Percentiles rank a stretch among this genome's conserved stretches.
phyloP scores from a whole-genome alignment of 805 yeast species.

The Priceomyces carsonii region DNA sequence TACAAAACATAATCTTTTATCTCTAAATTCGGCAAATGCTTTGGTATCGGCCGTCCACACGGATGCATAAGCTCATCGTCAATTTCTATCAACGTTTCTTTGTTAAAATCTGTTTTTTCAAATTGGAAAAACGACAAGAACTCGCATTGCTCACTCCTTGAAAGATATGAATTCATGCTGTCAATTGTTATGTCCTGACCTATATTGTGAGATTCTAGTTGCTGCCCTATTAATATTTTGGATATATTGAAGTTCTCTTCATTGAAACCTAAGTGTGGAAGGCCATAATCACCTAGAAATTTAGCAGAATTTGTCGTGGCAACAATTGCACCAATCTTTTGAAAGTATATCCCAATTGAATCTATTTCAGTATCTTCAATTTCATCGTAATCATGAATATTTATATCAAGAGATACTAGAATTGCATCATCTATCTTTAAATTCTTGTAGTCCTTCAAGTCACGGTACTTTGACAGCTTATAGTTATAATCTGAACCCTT shows the following conservation, averaged over 20 bases:
- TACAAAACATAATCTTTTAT: slow-evolving; percentile 62
- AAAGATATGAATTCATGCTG: slow-evolving; percentile 35
- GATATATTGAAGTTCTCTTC: slow-evolving; percentile 46
- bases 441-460: slow-evolving; percentile 10
- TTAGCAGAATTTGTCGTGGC: slow-evolving; percentile 63
- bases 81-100: slow-evolving; percentile 54
- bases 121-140: slow-evolving; percentile 67
- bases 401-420: slow-evolving; percentile 27
- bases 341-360: slow-evolving; percentile 65
- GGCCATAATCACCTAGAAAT: slow-evolving; percentile 58
- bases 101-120: slow-evolving; percentile 55
- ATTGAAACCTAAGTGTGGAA: slow-evolving; percentile 55
- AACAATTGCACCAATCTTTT: slow-evolving; percentile 62
- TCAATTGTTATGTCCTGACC: slow-evolving; percentile 40
- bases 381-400: slow-evolving; percentile 47
- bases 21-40: slow-evolving; percentile 52
- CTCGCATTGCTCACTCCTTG: slow-evolving; percentile 59
- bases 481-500: slow-evolving; percentile 23
- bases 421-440: slow-evolving; percentile 32
- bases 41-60: slow-evolving; percentile 70
- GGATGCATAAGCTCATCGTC: slow-evolving; percentile 77
- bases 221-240: slow-evolving; percentile 43
- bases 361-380: slow-evolving; percentile 49
- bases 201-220: slow-evolving; percentile 43
- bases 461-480: slow-evolving; percentile 17